Conservation (phyloP, 257 asterid species). For the Vinca minor region DNA sequence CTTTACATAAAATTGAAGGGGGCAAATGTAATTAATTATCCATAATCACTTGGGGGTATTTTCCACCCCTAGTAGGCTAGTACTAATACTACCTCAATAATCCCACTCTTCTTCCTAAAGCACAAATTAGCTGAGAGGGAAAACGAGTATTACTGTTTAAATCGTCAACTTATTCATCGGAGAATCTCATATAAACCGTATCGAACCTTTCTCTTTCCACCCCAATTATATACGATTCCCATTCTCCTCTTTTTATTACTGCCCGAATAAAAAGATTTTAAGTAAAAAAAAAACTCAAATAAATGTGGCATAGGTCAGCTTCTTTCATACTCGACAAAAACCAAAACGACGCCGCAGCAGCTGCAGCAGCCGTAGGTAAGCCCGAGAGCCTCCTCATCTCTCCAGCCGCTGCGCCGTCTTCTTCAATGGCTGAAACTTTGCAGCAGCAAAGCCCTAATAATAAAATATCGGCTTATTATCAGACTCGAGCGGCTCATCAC, state of each 20-base stretch:
- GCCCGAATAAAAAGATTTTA: background rate
- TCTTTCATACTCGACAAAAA: slow-evolving; percentile 39
- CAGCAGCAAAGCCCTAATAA: slow-evolving; percentile 31
- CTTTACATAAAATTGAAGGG: no score
- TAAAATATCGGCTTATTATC: slow-evolving; percentile 71
- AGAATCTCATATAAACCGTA: background rate
- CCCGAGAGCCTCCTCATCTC: slow-evolving; percentile 31
- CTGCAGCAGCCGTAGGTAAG: no score
- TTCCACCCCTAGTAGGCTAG: no score
- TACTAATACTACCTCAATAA: no score
- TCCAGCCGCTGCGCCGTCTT: slow-evolving; percentile 19
- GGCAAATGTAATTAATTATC: no score
- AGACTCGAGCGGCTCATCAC: slow-evolving; percentile 85
- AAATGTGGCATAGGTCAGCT: slow-evolving; percentile 48
- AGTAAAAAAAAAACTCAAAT: background rate
- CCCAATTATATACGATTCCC: no score
- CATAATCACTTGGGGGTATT: no score
- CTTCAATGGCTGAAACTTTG: slow-evolving; percentile 42
- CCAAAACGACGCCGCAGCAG: slow-evolving; percentile 32
- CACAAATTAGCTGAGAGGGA: no score
- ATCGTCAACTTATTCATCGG: no score
- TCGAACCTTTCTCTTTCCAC: background rate
- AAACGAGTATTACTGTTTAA: no score
- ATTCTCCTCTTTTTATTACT: background rate
- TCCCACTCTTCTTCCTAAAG: no score